Evolutionary conservation across 306 rosid genomes (phyloP).

Genomic region (Fagus crenata): DNA sequence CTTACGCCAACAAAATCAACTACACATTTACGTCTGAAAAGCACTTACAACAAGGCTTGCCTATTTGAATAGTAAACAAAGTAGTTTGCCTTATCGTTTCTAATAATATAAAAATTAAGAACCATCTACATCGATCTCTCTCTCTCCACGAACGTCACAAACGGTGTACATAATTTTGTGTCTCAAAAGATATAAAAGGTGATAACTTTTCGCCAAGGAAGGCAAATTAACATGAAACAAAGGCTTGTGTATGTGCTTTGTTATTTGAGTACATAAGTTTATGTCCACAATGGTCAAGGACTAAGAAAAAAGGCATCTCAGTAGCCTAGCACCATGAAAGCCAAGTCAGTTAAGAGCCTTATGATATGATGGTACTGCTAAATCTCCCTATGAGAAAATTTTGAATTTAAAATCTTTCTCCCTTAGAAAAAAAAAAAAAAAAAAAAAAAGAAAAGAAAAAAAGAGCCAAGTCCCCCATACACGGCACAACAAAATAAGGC

Average conservation of each 20-base stretch:
- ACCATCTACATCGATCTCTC: not conserved
- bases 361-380: too few relatives aligned
- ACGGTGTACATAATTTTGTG: not conserved
- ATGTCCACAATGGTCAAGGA: not conserved
- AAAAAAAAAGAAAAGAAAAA: too few relatives aligned
- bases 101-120: not conserved
- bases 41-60: not conserved
- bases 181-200: not conserved
- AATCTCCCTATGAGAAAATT: too few relatives aligned
- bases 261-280: not conserved
- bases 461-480: too few relatives aligned
- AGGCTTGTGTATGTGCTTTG: not conserved
- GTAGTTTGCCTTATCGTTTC: not conserved
- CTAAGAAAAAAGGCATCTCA: too few relatives aligned
- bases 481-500: too few relatives aligned
- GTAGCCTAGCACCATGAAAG: too few relatives aligned
- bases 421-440: too few relatives aligned
- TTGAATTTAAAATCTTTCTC: too few relatives aligned
- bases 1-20: not conserved
- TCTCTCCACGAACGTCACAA: not conserved
- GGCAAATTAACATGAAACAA: not conserved
- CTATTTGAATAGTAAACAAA: not conserved
- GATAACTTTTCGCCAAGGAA: not conserved
- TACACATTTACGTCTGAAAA: not conserved
- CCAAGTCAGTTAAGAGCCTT: too few relatives aligned